Evolutionary conservation across 2,329 filamentous ascomycete genomes (phyloP).

Genomic region (Calonectria pseudoturangicola): DNA sequence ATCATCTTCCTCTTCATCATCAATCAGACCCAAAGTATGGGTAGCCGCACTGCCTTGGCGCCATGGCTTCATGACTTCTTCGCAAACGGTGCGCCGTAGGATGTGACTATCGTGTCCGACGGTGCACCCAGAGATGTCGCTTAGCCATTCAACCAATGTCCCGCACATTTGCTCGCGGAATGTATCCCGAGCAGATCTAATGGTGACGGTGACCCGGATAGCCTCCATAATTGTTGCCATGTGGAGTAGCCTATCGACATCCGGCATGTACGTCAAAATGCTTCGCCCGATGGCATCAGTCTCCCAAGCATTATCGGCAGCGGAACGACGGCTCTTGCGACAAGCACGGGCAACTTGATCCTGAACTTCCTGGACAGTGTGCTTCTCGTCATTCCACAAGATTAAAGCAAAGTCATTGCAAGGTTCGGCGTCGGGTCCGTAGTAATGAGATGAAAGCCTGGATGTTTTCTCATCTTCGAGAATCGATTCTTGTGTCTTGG

Average conservation of each 20-base stretch:
- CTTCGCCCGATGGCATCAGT: slow-evolving; percentile 92
- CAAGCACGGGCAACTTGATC: slow-evolving; percentile 95
- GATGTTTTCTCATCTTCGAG: slow-evolving; percentile 87
- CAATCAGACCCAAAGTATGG: slow-evolving; percentile 74
- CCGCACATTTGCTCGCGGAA: slow-evolving; percentile 99
- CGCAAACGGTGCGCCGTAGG: slow-evolving; percentile 87
- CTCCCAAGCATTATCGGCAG: slow-evolving; percentile 86
- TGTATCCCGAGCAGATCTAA: slow-evolving; percentile 93
- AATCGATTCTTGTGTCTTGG: slow-evolving; percentile 89
- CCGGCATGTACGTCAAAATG: slow-evolving; percentile 84
- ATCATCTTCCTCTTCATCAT: slow-evolving; percentile 68
- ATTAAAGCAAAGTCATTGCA: slow-evolving; percentile 85
- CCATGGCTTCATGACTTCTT: slow-evolving; percentile 94
- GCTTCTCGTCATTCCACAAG: slow-evolving; percentile 99
- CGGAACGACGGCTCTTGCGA: slow-evolving; percentile 80
- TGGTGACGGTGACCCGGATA: slow-evolving; percentile 96
- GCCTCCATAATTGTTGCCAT: slow-evolving; percentile 93
- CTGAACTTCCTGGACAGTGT: slow-evolving; percentile 92
- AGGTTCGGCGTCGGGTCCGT: slow-evolving; percentile 74
- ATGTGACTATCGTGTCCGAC: slow-evolving; percentile 88
- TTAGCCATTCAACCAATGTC: slow-evolving; percentile 97
- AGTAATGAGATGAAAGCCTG: slow-evolving; percentile 80
- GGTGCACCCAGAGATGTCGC: slow-evolving; percentile 92
- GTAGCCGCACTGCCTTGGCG: slow-evolving; percentile 87
- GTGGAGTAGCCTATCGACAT: slow-evolving; percentile 82